phyloP scores from a whole-genome alignment of 495 filamentous ascomycete species.

The Pseudomonodictys pantanalensis region DNA sequence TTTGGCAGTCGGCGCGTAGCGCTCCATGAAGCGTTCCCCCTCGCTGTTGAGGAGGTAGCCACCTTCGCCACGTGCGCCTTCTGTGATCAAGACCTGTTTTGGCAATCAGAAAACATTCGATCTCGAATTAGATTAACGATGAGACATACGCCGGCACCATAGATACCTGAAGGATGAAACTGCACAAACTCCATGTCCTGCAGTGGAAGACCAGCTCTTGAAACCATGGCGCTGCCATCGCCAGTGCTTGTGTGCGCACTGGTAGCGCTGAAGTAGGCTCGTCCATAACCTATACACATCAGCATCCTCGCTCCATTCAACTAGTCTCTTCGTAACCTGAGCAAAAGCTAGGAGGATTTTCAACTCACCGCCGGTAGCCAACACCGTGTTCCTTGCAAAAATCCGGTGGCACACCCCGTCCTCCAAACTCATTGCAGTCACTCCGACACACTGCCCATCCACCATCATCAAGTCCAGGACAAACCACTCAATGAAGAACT shows the following conservation, averaged over 20 bases:
- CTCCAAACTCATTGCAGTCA: slow-evolving; percentile 96
- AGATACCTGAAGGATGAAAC: slow-evolving; percentile 99
- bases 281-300: slow-evolving; percentile 70
- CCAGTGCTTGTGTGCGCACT: slow-evolving; percentile 98
- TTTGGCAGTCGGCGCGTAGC: slow-evolving; percentile 96
- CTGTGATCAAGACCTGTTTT: slow-evolving; percentile 71
- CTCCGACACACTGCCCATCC: slow-evolving; percentile 91
- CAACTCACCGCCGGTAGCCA: slow-evolving; percentile 69
- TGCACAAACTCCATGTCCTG: slow-evolving; percentile 99
- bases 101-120: neutral
- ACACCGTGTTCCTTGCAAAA: slow-evolving; percentile 91
- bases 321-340: neutral
- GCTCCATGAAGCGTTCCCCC: slow-evolving; percentile 98
- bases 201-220: slow-evolving; percentile 94
- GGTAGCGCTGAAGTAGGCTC: slow-evolving; percentile 97
- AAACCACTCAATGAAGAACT: slow-evolving; percentile 99
- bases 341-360: neutral
- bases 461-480: slow-evolving; percentile 96
- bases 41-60: slow-evolving; percentile 94
- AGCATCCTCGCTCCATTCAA: neutral
- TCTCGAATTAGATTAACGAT: neutral
- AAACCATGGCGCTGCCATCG: slow-evolving; percentile 98
- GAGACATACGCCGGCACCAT: slow-evolving; percentile 78
- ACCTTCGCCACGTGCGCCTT: slow-evolving; percentile 97
- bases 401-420: slow-evolving; percentile 96